phyloP scores from a whole-genome alignment of 345 rosid species.

The Aquilaria yunnanensis region DNA sequence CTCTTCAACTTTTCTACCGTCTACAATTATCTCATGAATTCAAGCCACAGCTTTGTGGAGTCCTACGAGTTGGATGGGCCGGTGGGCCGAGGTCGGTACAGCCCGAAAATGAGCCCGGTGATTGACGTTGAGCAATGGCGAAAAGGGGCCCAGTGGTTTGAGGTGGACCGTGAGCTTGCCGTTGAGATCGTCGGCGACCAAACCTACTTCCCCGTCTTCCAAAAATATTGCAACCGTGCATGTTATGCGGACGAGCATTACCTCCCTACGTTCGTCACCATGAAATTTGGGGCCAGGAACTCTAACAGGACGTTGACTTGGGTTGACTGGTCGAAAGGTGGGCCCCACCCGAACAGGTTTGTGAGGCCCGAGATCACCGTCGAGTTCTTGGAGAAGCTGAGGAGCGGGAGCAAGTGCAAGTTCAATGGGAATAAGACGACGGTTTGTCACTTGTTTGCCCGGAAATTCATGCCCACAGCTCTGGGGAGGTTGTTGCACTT shows the following conservation, averaged over 20 bases:
- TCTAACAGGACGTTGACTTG: conserved; percentile 71
- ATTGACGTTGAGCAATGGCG: conserved; percentile 54
- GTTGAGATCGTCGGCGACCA: conserved; percentile 49
- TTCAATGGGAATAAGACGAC: conserved; percentile 51
- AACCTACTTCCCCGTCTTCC: conserved; percentile 50
- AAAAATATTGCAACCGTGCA: conserved; percentile 35
- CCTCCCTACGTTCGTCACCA: conserved; percentile 56
- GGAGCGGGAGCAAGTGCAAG: conserved; percentile 36
- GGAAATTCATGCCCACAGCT: conserved; percentile 64
- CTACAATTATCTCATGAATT: conserved; percentile 51
- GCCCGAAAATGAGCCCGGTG: conserved; percentile 43
- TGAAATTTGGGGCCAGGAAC: conserved; percentile 26
- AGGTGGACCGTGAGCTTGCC: conserved; percentile 55
- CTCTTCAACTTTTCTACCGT: conserved; percentile 64
- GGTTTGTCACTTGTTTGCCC: conserved; percentile 65
- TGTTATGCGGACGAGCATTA: conserved; percentile 86
- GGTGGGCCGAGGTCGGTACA: conserved; percentile 71
- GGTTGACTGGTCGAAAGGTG: conserved; percentile 82
- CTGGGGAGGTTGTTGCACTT: conserved; percentile 48
- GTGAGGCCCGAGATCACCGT: conserved; percentile 36
- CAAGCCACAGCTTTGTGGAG: conserved; percentile 45
- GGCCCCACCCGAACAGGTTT: conserved; percentile 62
- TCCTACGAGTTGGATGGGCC: conserved; percentile 44
- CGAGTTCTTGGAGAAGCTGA: conserved; percentile 46
- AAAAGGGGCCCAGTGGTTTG: conserved; percentile 93